phyloP scores from a whole-genome alignment of 306 rosid species.

The Quercus bicolor region DNA sequence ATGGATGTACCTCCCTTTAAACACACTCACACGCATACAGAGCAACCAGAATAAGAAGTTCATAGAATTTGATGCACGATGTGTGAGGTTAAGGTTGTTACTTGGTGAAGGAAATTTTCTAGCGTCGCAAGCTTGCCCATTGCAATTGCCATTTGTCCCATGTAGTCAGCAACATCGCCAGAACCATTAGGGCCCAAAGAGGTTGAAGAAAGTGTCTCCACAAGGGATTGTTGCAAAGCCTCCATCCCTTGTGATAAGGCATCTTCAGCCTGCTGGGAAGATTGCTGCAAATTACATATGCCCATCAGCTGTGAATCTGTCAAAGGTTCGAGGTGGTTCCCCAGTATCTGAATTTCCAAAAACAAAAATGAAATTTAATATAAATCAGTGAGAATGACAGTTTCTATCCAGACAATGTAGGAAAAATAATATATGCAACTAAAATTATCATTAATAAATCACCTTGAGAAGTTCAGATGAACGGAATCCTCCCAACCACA shows the following conservation, averaged over 20 bases:
- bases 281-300: slow-evolving; percentile 72
- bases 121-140: slow-evolving; percentile 80
- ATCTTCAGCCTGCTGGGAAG: slow-evolving; percentile 88
- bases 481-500: slow-evolving; percentile 91
- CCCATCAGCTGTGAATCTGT: slow-evolving; percentile 77
- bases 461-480: slow-evolving; percentile 92
- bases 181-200: slow-evolving; percentile 42
- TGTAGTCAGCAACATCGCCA: slow-evolving; percentile 73
- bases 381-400: not conserved
- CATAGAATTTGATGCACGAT: not conserved
- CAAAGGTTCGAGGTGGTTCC: slow-evolving; percentile 74
- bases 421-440: not conserved
- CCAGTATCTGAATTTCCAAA: slow-evolving; percentile 56
- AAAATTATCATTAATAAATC: not conserved
- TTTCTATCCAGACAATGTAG: not conserved
- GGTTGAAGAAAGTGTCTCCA: slow-evolving; percentile 64
- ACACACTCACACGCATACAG: not conserved
- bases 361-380: not conserved
- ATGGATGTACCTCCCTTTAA: not conserved
- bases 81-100: not conserved
- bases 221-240: slow-evolving; percentile 80
- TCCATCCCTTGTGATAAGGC: slow-evolving; percentile 94
- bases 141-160: slow-evolving; percentile 96
- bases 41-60: not conserved
- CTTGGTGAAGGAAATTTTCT: slow-evolving; percentile 80